Conservation (phyloP, 305 asterid species). For the Stenogyne calaminthoides region DNA sequence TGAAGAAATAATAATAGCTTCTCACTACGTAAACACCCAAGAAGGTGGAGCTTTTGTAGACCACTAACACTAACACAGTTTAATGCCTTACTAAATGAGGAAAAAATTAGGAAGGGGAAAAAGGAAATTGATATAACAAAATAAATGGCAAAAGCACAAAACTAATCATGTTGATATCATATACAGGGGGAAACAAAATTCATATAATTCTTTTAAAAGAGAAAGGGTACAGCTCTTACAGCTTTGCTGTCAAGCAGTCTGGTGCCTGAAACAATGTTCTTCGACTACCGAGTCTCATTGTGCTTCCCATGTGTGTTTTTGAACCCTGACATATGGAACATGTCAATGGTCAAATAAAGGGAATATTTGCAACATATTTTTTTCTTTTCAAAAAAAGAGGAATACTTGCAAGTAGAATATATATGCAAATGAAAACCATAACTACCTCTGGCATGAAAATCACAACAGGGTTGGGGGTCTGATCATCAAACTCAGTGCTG, state of each 20-base stretch:
- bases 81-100: background rate
- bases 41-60: background rate
- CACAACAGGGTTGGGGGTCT: slow-evolving; percentile 74
- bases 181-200: background rate
- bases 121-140: background rate
- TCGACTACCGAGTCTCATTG: slow-evolving; percentile 97
- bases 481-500: slow-evolving; percentile 78
- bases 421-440: slow-evolving; percentile 10
- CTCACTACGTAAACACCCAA: background rate
- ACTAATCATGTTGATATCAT: background rate
- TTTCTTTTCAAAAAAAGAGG: background rate
- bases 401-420: background rate
- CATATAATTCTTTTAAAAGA: slow-evolving; percentile 3
- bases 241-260: slow-evolving; percentile 84
- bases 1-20: slow-evolving; percentile 4
- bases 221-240: slow-evolving; percentile 48
- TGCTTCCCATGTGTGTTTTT: slow-evolving; percentile 96
- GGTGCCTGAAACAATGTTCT: slow-evolving; percentile 79
- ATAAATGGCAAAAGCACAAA: slow-evolving; percentile 12
- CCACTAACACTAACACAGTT: background rate
- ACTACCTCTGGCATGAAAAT: slow-evolving; percentile 98
- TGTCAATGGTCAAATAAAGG: slow-evolving; percentile 16
- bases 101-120: background rate
- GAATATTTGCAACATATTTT: no score
- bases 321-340: slow-evolving; percentile 63